Evolutionary conservation across 495 filamentous ascomycete genomes (phyloP).

Genomic region (Xeromyces bisporus): DNA sequence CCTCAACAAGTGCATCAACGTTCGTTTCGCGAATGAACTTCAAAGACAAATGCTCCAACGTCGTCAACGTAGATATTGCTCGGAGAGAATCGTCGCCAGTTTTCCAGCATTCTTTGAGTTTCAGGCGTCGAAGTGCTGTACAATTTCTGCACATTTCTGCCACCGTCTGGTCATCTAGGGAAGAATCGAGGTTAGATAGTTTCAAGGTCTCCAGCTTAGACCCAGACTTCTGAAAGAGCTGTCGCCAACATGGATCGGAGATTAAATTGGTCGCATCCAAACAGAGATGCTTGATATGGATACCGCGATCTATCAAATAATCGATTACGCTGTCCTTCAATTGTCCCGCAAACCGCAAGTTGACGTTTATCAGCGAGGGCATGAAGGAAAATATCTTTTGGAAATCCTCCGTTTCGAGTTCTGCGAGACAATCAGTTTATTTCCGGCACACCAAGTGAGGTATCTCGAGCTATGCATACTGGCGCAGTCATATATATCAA

Average conservation of each 20-base stretch:
- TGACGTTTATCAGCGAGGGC: slow-evolving; percentile 47
- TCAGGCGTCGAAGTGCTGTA: slow-evolving; percentile 50
- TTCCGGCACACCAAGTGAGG: background rate
- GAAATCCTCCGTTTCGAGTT: slow-evolving; percentile 57
- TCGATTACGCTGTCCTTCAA: slow-evolving; percentile 70
- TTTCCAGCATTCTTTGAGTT: slow-evolving; percentile 44
- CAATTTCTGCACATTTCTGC: slow-evolving; percentile 40
- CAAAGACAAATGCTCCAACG: slow-evolving; percentile 58
- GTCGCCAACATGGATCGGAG: slow-evolving; percentile 50
- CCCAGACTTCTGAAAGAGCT: slow-evolving; percentile 45
- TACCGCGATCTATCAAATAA: slow-evolving; percentile 54
- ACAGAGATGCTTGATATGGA: slow-evolving; percentile 43
- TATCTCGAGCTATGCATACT: slow-evolving; percentile 24
- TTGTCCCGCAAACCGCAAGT: slow-evolving; percentile 65
- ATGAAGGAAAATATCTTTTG: slow-evolving; percentile 63
- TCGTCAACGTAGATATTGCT: slow-evolving; percentile 36
- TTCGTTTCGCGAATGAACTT: slow-evolving; percentile 38
- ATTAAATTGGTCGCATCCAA: slow-evolving; percentile 69
- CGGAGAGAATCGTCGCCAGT: slow-evolving; percentile 29
- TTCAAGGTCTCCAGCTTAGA: slow-evolving; percentile 45
- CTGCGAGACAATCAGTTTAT: slow-evolving; percentile 16
- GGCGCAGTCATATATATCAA: slow-evolving; percentile 68
- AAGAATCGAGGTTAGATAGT: slow-evolving; percentile 49
- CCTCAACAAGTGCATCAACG: slow-evolving; percentile 36
- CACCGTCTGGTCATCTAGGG: slow-evolving; percentile 52